These are phyloP conservation scores for Fonsecaea pugnacius DNA, from an alignment of 2,329 filamentous ascomycete genomes.

Conservation along the genomic window DNA sequence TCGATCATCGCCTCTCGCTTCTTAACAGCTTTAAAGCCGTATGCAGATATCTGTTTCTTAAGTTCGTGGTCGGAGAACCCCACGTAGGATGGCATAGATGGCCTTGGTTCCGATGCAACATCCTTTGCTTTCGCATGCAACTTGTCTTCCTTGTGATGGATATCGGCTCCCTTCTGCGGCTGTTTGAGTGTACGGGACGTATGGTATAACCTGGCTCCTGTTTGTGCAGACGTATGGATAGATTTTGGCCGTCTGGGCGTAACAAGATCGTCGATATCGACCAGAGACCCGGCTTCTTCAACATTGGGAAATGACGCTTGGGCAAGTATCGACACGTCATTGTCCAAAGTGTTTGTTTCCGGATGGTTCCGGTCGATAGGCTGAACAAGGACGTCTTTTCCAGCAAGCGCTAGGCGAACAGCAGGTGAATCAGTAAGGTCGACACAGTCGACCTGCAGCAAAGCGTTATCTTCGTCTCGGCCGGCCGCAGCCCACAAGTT, in stretches of 20 bases:
- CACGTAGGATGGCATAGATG: conserved; percentile 61
- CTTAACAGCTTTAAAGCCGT: conserved; percentile 74
- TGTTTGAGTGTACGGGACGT: conserved; percentile 14
- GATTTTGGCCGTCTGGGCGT: conserved; percentile 12
- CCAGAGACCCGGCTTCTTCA: conserved; percentile 8
- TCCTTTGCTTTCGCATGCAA: not conserved
- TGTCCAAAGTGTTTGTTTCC: not conserved
- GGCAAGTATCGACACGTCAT: not conserved
- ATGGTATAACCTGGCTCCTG: conserved; percentile 18
- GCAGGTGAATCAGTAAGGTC: conserved; percentile 59
- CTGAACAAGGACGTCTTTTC: conserved; percentile 34
- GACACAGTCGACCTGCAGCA: conserved; percentile 67
- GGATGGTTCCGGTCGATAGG: conserved; percentile 7
- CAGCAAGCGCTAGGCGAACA: conserved; percentile 34
- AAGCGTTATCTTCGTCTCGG: conserved; percentile 66
- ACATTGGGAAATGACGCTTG: conserved; percentile 4
- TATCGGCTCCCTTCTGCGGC: not conserved
- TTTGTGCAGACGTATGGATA: not conserved
- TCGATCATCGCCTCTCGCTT: conserved; percentile 71
- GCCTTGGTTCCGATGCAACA: not conserved
- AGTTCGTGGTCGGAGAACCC: conserved; percentile 67
- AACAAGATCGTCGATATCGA: conserved; percentile 33
- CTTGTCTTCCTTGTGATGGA: not conserved
- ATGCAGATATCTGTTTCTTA: conserved; percentile 64
- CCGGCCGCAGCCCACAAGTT: conserved; percentile 74